Evolutionary conservation across 331 rosid genomes (phyloP), one percentile per base, ranked within the genome.

Genomic region (Rhamnella rubrinervis): DNA sequence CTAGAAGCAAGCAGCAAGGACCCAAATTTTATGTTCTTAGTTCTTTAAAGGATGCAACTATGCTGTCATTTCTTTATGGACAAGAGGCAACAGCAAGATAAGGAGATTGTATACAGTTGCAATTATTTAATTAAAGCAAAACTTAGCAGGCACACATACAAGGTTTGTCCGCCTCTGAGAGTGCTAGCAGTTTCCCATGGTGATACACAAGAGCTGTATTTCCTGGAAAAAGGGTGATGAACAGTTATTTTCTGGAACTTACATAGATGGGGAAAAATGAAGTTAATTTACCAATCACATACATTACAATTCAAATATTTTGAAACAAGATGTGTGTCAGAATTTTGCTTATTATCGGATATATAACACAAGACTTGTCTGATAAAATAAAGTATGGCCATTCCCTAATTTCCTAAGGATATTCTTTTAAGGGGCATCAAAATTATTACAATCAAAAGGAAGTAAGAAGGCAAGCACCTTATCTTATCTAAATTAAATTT

Each of bases 171-270:
- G 59, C 87, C 83, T 95, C 98, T 6, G 86, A 80, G 68, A 95
- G 98, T 71, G 98, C 96, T 19, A 95, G 88, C 77, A 93, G 95
- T 72, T 89, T 90, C 72, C 92, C 90, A 65, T 91, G 92, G 83
- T 93, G 98, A 82, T 93, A 91, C 72, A 86, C 47, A 11, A 93
- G 89, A 77, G 98, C 98, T 1, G 97, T 91, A 69, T 93, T 93
- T 63, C 86, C 96, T 93, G 91, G 64, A 73, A 66, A 31, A 64
- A 73, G 51, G 49, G 69, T 41, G 69, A 37, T 67, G 55, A 23
- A 21, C 76, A 16, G 38, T 77, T 72, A 73, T 70, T 66, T 65
- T 83, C 66, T 55, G 4, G 19, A 66, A 64, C 47, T 23, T 23
- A 23, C 23, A 23, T 23, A 23, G 23, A 23, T 23, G 23, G 23